A percentile compares a stretch with the other conserved stretches of the same genome.
phyloP scores from a whole-genome alignment of 108 stramenopile species.

The Skeletonema potamos region DNA sequence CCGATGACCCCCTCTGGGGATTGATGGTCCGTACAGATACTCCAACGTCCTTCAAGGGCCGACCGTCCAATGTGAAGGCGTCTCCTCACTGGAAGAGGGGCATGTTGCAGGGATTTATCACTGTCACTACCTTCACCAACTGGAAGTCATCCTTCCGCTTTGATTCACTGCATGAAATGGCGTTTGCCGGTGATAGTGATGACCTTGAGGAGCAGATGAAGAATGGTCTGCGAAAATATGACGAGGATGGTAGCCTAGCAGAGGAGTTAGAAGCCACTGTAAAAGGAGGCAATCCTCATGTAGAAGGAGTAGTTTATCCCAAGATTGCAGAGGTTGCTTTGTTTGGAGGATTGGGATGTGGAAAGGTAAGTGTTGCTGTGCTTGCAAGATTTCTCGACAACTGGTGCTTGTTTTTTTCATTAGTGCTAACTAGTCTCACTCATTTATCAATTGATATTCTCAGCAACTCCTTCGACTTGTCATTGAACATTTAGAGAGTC shows the following conservation, averaged over 20 bases:
- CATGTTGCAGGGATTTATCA: slow-evolving; percentile 89
- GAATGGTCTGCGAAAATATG: slow-evolving; percentile 51
- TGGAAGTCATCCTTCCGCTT: slow-evolving; percentile 90
- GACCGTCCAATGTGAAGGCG: slow-evolving; percentile 21
- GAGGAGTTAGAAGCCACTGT: slow-evolving; percentile 68
- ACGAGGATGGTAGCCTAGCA: slow-evolving; percentile 65
- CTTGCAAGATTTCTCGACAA: not conserved
- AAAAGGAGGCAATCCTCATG: slow-evolving; percentile 82
- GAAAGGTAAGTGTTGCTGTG: slow-evolving; percentile 47
- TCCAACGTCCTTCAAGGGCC: slow-evolving; percentile 27
- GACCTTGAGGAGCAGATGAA: slow-evolving; percentile 43
- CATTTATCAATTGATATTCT: not conserved
- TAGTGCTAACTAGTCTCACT: not conserved
- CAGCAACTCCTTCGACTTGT: slow-evolving; percentile 66
- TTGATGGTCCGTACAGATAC: slow-evolving; percentile 66
- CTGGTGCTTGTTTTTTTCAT: not conserved
- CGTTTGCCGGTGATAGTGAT: slow-evolving; percentile 70
- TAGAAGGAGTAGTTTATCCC: slow-evolving; percentile 92
- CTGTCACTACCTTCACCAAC: slow-evolving; percentile 89
- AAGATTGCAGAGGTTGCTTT: slow-evolving; percentile 88
- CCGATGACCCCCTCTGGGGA: slow-evolving; percentile 88
- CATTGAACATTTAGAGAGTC: slow-evolving; percentile 78
- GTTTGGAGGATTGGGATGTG: slow-evolving; percentile 74
- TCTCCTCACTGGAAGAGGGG: slow-evolving; percentile 54
- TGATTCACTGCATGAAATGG: slow-evolving; percentile 79